A percentile compares a stretch with the other conserved stretches of the same genome.
phyloP scores from a whole-genome alignment of 495 filamentous ascomycete species.

The Viridothelium virens region DNA sequence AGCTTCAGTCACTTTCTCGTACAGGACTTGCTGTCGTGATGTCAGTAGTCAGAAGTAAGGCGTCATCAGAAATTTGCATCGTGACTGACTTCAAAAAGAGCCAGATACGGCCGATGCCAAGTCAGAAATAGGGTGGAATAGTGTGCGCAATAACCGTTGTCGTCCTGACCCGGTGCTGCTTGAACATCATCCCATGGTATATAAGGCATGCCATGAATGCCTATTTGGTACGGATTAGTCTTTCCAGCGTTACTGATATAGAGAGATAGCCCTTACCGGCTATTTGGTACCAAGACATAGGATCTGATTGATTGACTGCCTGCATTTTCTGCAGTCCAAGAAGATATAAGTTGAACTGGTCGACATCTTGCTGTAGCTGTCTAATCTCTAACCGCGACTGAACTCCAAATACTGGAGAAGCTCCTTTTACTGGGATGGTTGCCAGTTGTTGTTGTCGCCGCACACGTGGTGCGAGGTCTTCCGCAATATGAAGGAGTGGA shows the following conservation, averaged over 20 bases:
- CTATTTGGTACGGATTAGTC: conserved; percentile 27
- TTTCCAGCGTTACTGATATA: neutral
- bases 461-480: neutral
- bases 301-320: conserved; percentile 43
- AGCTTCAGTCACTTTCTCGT: conserved; percentile 43
- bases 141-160: conserved; percentile 58
- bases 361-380: conserved; percentile 47
- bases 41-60: conserved; percentile 17
- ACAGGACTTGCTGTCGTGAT: conserved; percentile 48
- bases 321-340: conserved; percentile 50
- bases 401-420: conserved; percentile 10
- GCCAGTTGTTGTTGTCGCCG: neutral
- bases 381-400: conserved; percentile 46
- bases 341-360: conserved; percentile 53
- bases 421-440: neutral
- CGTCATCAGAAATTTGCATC: neutral
- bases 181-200: conserved; percentile 50
- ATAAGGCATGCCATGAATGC: conserved; percentile 59
- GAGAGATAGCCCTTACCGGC: conserved; percentile 37
- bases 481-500: neutral
- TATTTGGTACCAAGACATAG: conserved; percentile 55
- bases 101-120: conserved; percentile 67
- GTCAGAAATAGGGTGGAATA: conserved; percentile 57
- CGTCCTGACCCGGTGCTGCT: conserved; percentile 39
- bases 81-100: conserved; percentile 53